Percentiles rank a stretch among this genome's conserved stretches.
These are phyloP conservation scores for Camellia granthamiana DNA, from an alignment of 148 eudicot species.

Conservation along the genomic window DNA sequence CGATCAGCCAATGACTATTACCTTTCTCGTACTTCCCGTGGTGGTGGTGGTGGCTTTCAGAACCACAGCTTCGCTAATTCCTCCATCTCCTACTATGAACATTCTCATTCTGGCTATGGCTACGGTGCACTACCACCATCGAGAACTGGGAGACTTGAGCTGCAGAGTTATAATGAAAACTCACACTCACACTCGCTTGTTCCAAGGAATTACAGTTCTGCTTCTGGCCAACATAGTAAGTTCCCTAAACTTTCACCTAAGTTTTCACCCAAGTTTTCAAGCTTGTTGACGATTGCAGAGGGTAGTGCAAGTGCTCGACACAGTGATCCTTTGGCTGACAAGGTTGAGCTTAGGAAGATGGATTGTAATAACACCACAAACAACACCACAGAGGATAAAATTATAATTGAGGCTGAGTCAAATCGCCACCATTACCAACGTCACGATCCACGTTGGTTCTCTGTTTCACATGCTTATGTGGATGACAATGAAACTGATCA, in stretches of 20 bases:
- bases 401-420: neutral
- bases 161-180: conserved; percentile 30
- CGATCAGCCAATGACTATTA: conserved; percentile 40
- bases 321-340: conserved; percentile 8
- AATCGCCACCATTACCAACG: neutral
- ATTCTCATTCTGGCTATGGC: conserved; percentile 1
- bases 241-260: neutral
- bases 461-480: conserved; percentile 21
- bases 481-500: neutral
- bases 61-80: conserved; percentile 11
- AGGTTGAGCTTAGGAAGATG: conserved; percentile 14
- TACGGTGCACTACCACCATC: conserved; percentile 7
- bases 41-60: neutral
- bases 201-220: neutral
- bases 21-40: conserved; percentile 17
- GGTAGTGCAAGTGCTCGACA: conserved; percentile 6
- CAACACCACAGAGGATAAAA: conserved; percentile 9
- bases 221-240: conserved; percentile 2
- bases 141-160: conserved; percentile 31
- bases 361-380: conserved; percentile 12
- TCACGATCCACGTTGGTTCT: conserved; percentile 11
- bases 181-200: neutral
- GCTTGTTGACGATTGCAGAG: conserved; percentile 10
- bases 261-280: neutral
- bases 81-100: neutral